These are phyloP conservation scores for Solanum raphanifolium DNA, from an alignment of 257 asterid species.

Conservation along the genomic window DNA sequence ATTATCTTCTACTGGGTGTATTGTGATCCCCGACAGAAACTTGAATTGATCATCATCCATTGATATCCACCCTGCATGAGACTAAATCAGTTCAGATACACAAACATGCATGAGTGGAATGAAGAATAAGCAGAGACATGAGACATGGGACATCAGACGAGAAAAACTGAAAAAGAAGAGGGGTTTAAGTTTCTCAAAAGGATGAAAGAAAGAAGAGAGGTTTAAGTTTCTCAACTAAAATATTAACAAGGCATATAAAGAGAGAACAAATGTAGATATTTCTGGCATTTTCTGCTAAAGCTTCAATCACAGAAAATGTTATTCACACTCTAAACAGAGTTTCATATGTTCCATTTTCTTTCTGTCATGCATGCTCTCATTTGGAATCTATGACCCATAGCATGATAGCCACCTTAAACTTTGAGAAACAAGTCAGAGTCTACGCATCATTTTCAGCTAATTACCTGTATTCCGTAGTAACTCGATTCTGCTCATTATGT, in stretches of 20 bases:
- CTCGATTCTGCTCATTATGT: conserved; percentile 54
- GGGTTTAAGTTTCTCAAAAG: neutral
- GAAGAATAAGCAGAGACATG: neutral
- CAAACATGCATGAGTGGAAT: neutral
- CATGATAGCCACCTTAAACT: neutral
- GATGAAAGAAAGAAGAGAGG: neutral
- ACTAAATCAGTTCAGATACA: neutral
- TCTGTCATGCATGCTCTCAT: neutral
- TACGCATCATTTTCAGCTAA: neutral
- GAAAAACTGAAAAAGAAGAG: neutral
- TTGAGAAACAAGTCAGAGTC: neutral
- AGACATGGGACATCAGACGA: neutral
- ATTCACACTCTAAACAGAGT: neutral
- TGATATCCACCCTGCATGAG: conserved; percentile 69
- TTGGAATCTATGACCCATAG: neutral
- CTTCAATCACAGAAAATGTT: neutral
- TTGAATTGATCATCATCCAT: conserved; percentile 65
- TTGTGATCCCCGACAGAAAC: conserved; percentile 46
- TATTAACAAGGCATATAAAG: neutral
- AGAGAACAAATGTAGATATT: neutral
- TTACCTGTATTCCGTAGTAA: conserved; percentile 53
- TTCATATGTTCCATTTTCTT: neutral
- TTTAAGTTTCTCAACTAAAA: neutral
- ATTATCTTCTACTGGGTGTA: conserved; percentile 26
- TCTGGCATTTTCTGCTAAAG: neutral